These are phyloP conservation scores for Solioccasus polychromus DNA, from an alignment of 768 basidiomycete species.

Conservation along the genomic window DNA sequence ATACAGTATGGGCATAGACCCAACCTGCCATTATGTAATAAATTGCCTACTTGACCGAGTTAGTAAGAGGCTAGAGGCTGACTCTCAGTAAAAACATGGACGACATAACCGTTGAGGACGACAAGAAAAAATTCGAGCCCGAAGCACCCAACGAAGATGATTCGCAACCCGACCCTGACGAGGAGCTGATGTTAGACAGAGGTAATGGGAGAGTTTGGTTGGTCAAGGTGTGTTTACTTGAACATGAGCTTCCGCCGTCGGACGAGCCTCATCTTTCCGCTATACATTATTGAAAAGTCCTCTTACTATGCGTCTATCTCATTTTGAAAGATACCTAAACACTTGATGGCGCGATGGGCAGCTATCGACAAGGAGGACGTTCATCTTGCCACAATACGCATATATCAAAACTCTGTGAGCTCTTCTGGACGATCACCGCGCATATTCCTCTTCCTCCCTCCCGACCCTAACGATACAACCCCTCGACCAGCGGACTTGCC, in stretches of 20 bases:
- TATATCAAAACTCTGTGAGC: slow-evolving; percentile 55
- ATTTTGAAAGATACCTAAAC: slow-evolving; percentile 69
- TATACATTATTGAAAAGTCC: background rate
- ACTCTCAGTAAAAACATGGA: no score
- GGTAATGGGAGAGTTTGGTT: slow-evolving; percentile 79
- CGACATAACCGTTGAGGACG: slow-evolving; percentile 45
- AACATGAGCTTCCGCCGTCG: background rate
- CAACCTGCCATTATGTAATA: no score
- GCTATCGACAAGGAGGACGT: slow-evolving; percentile 68
- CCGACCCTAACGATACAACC: slow-evolving; percentile 46
- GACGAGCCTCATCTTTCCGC: background rate
- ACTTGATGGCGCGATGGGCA: slow-evolving; percentile 85
- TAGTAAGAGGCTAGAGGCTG: no score
- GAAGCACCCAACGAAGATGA: slow-evolving; percentile 55
- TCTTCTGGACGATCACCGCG: slow-evolving; percentile 49
- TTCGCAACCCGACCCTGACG: slow-evolving; percentile 73
- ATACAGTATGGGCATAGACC: no score
- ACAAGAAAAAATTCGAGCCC: slow-evolving; percentile 71
- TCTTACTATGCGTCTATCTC: slow-evolving; percentile 7
- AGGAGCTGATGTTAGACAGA: slow-evolving; percentile 74
- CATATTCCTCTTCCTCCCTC: slow-evolving; percentile 66
- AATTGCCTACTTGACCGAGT: no score
- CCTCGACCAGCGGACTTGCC: slow-evolving; percentile 23
- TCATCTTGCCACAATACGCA: slow-evolving; percentile 81
- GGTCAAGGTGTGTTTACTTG: slow-evolving; percentile 62